These are phyloP conservation scores for Amylocarpus encephaloides DNA, from an alignment of 2,329 filamentous ascomycete species.

Conservation along the genomic window DNA sequence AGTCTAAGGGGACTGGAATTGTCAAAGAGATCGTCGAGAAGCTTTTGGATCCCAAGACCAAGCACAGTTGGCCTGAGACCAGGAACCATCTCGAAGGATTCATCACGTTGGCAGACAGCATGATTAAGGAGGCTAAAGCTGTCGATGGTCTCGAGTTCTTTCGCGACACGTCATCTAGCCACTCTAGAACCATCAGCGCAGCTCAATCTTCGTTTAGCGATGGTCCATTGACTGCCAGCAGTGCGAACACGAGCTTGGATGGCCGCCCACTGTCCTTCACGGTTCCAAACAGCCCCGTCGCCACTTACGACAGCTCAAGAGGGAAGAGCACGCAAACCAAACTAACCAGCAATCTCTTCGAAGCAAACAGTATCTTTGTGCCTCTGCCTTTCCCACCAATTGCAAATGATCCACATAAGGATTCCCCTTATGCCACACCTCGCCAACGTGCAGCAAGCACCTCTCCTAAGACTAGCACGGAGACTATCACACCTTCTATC, in stretches of 20 bases:
- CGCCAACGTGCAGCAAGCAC: background rate
- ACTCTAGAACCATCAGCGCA: conserved; percentile 1
- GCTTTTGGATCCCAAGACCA: conserved; percentile 11
- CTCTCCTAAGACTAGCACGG: background rate
- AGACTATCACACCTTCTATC: background rate
- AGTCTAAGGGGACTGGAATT: conserved; percentile 9
- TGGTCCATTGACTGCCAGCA: conserved; percentile 6
- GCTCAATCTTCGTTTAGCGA: conserved; percentile 1
- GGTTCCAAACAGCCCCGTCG: conserved; percentile 1
- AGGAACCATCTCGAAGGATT: conserved; percentile 18
- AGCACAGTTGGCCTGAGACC: conserved; percentile 18
- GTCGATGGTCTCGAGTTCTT: conserved; percentile 15
- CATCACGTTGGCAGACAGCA: conserved; percentile 18
- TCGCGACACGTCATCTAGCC: background rate
- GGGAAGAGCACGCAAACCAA: background rate
- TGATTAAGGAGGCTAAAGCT: conserved; percentile 22
- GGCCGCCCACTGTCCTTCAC: background rate
- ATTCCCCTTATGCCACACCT: background rate
- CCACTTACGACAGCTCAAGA: background rate
- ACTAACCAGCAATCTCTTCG: background rate
- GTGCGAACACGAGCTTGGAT: conserved; percentile 9
- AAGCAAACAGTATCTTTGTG: background rate
- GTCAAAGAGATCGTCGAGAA: conserved; percentile 16
- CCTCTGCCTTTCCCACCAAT: background rate
- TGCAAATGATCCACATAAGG: background rate